Evolutionary conservation across 805 yeast genomes (phyloP).

Genomic region (Metschnikowia shivogae): DNA sequence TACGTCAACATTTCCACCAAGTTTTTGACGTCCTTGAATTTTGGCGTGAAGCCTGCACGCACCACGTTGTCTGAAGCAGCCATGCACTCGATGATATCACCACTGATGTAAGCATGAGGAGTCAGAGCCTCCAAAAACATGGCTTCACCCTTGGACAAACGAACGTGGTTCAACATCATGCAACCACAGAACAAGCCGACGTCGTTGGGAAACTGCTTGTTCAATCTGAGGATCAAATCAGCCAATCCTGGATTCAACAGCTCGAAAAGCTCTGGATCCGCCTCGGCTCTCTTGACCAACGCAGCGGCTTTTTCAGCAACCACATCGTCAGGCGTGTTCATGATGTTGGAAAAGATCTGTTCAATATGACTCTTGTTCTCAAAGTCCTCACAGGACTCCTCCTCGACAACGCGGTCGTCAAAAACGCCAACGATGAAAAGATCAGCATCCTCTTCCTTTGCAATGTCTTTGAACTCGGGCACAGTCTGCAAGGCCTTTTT

Average conservation of each 20-base stretch:
- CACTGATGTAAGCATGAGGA: conserved; percentile 96
- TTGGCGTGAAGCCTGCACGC: conserved; percentile 99
- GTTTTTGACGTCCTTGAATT: conserved; percentile 90
- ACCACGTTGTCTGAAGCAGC: conserved; percentile 98
- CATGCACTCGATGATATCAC: conserved; percentile 99
- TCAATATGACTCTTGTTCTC: conserved; percentile 65
- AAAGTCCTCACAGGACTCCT: conserved; percentile 44
- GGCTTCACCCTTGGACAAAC: conserved; percentile 84
- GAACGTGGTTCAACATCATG: conserved; percentile 83
- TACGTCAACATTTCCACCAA: conserved; percentile 90
- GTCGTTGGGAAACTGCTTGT: conserved; percentile 88
- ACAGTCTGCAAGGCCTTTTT: conserved; percentile 62
- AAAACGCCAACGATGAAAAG: conserved; percentile 51
- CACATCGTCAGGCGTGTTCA: conserved; percentile 69
- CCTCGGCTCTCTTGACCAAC: conserved; percentile 61
- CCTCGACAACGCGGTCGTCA: conserved; percentile 42
- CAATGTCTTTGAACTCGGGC: conserved; percentile 71
- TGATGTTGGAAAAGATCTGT: conserved; percentile 71
- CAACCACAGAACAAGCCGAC: conserved; percentile 96
- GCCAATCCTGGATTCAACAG: conserved; percentile 51
- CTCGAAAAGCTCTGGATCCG: conserved; percentile 56
- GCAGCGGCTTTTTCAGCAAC: conserved; percentile 56
- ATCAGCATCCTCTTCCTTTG: conserved; percentile 57
- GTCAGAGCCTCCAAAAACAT: conserved; percentile 95
- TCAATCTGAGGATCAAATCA: conserved; percentile 67